Evolutionary conservation across 2,329 filamentous ascomycete genomes (phyloP), one percentile per base, ranked within the genome.

Genomic region (Aschersonia sp.): DNA sequence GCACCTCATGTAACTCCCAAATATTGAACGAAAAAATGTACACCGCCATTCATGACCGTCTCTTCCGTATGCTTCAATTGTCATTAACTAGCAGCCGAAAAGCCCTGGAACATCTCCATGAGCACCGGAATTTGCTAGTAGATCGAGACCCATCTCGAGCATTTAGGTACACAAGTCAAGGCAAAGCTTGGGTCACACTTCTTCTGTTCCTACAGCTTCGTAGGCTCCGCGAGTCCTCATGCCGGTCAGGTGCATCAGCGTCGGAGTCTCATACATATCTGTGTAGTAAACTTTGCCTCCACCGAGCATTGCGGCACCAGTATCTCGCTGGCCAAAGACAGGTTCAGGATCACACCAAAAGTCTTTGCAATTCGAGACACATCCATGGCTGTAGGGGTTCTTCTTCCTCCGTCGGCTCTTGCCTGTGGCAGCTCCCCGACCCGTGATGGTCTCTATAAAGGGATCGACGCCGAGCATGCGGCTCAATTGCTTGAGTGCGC

Each of bases 261-360:
- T 67, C 5, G 90, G 90, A 22, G 83, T 78, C 64, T 97, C 90
- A 65, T 95, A 98, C 73, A 97, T 79, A 49, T 76, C 78, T 22
- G 85, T 85, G 64, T 96, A 98, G 66, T 96, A 87, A 44, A 98
- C 78, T 40, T 75, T 69, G 57, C 85, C 75, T 2, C 92, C 90
- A 11, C 81, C 86, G 6, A 98, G 67, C 61, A 88, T 68, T 0
- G 85, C 88, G 42, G 74, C 73, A 10, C 89, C 89, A 46, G 78
- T 83, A 57, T 86, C 79, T 49, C 83, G 76, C 56, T 74, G 78
- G 9, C 83, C 80, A 61, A 95, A 90, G 14, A 94, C 63, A 0
- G 90, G 85, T 2, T 85, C 82, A 2, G 86, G 80, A 60, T 97
- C 92, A 58, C 85, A 90, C 87, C 89, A 97, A 63, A 98, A 98